phyloP scores from a whole-genome alignment of 805 yeast genomes.

The Suhomyces canberraensis region DNA sequence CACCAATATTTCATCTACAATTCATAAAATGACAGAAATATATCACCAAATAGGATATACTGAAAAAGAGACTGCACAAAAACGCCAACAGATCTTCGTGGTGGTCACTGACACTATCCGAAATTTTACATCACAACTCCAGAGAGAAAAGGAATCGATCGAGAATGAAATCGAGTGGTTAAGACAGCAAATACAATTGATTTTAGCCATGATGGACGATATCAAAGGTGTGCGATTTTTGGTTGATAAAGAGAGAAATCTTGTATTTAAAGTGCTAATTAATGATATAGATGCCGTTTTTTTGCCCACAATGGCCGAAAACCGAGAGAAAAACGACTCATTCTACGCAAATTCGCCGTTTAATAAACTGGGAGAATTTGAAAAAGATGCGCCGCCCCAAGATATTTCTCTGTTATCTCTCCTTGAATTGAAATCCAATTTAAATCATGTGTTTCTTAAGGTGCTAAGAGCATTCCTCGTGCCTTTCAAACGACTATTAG shows the following conservation, averaged over 20 bases:
- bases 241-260: slow-evolving; percentile 23
- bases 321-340: slow-evolving; percentile 10
- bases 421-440: slow-evolving; percentile 26
- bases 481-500: slow-evolving; percentile 30
- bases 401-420: slow-evolving; percentile 29
- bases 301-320: too few relatives aligned
- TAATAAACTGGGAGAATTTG: slow-evolving; percentile 19
- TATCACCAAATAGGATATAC: slow-evolving; percentile 57
- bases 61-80: slow-evolving; percentile 44
- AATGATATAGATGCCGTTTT: too few relatives aligned
- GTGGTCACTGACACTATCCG: slow-evolving; percentile 48
- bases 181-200: slow-evolving; percentile 39
- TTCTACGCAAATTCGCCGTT: slow-evolving; percentile 22
- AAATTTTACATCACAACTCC: slow-evolving; percentile 30
- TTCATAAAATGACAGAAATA: slow-evolving; percentile 41
- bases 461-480: slow-evolving; percentile 30
- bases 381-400: slow-evolving; percentile 22
- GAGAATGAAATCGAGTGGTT: slow-evolving; percentile 46
- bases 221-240: slow-evolving; percentile 25
- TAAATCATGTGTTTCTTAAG: slow-evolving; percentile 35
- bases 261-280: slow-evolving; percentile 28
- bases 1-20: slow-evolving; percentile 33
- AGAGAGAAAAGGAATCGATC: slow-evolving; percentile 36
- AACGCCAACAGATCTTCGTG: slow-evolving; percentile 48
- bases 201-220: slow-evolving; percentile 40